These are phyloP conservation scores for Colletotrichum costaricense DNA, from an alignment of 2,329 filamentous ascomycete genomes.

Conservation along the genomic window DNA sequence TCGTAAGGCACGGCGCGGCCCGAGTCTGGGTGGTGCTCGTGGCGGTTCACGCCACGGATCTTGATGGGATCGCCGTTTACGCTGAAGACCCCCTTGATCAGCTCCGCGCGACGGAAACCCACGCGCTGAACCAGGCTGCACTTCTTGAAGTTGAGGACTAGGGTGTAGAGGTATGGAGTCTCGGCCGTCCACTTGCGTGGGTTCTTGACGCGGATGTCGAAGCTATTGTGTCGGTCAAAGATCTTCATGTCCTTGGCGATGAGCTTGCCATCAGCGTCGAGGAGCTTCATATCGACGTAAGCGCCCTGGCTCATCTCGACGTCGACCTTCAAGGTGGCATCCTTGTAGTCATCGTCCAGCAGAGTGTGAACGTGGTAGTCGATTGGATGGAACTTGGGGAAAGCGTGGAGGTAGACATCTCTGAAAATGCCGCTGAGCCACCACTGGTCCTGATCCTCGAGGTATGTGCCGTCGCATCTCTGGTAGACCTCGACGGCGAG, in stretches of 20 bases:
- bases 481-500: slow-evolving; percentile 78
- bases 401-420: slow-evolving; percentile 74
- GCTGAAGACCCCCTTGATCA: slow-evolving; percentile 69
- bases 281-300: slow-evolving; percentile 47
- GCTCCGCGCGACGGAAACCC: slow-evolving; percentile 72
- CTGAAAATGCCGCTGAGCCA: slow-evolving; percentile 76
- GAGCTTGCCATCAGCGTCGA: slow-evolving; percentile 46
- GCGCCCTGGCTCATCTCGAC: slow-evolving; percentile 53
- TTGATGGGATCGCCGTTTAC: slow-evolving; percentile 75
- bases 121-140: slow-evolving; percentile 63
- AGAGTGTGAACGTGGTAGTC: slow-evolving; percentile 68
- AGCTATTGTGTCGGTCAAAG: slow-evolving; percentile 52
- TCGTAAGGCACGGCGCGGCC: slow-evolving; percentile 72
- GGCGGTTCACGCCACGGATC: slow-evolving; percentile 76
- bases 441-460: slow-evolving; percentile 80
- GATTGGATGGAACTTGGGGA: slow-evolving; percentile 64
- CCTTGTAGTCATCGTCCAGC: slow-evolving; percentile 63
- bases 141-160: slow-evolving; percentile 51
- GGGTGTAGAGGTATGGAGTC: slow-evolving; percentile 70
- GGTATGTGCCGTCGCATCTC: slow-evolving; percentile 77
- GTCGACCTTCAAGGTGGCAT: slow-evolving; percentile 63
- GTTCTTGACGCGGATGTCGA: slow-evolving; percentile 54
- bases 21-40: slow-evolving; percentile 74
- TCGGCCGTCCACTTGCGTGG: slow-evolving; percentile 78
- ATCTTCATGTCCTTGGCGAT: slow-evolving; percentile 42